Conservation (phyloP, 805 yeast species). For the Candida hispaniensis region DNA sequence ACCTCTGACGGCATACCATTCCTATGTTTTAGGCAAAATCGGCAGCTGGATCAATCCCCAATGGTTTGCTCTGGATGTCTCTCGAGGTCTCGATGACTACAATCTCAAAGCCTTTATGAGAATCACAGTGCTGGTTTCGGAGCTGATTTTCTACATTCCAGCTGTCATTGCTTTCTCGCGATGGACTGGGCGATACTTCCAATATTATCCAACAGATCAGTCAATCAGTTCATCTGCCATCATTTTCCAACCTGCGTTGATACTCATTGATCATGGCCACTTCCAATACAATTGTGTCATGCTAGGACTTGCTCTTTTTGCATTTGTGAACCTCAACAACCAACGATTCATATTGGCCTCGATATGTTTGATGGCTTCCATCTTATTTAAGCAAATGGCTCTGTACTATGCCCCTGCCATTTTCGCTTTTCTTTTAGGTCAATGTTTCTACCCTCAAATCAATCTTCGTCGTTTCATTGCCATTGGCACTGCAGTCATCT, state of each 20-base stretch:
- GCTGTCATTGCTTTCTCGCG: slow-evolving; percentile 63
- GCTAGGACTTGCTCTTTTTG: slow-evolving; percentile 71
- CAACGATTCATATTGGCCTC: slow-evolving; percentile 61
- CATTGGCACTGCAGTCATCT: slow-evolving; percentile 53
- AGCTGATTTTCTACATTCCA: slow-evolving; percentile 63
- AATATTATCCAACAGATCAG: slow-evolving; percentile 58
- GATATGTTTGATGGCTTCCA: slow-evolving; percentile 61
- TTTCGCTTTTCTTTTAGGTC: slow-evolving; percentile 66
- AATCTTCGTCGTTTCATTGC: slow-evolving; percentile 47
- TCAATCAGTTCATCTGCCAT: slow-evolving; percentile 66
- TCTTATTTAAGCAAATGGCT: slow-evolving; percentile 92
- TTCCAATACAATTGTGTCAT: slow-evolving; percentile 91
- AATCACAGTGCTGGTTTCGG: slow-evolving; percentile 64
- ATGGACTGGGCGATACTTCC: slow-evolving; percentile 51
- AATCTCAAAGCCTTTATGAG: slow-evolving; percentile 80
- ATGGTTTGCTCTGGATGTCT: slow-evolving; percentile 67
- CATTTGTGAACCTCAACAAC: slow-evolving; percentile 54
- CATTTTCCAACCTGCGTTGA: slow-evolving; percentile 72
- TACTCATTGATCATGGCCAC: slow-evolving; percentile 91
- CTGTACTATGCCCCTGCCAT: slow-evolving; percentile 84
- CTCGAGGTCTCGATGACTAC: slow-evolving; percentile 64
- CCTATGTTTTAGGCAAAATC: slow-evolving; percentile 60
- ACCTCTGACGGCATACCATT: slow-evolving; percentile 90
- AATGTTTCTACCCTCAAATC: slow-evolving; percentile 35
- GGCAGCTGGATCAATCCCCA: slow-evolving; percentile 51